Evolutionary conservation across 2,329 filamentous ascomycete species (phyloP).

Genomic region (Sclerotinia spermophila): DNA sequence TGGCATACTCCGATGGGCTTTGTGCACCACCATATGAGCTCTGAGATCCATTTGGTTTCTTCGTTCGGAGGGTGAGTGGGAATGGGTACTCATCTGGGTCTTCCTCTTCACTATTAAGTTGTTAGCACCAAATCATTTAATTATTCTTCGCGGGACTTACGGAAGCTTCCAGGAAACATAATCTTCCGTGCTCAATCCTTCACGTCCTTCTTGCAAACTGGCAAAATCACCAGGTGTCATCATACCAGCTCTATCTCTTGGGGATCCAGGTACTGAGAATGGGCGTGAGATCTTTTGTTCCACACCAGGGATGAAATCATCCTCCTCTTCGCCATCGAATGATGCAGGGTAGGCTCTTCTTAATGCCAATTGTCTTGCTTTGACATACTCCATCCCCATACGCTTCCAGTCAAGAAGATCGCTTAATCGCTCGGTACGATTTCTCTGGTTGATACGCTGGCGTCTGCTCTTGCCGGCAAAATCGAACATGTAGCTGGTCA

Average conservation of each 20-base stretch:
- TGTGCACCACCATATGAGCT: constrained; percentile 35
- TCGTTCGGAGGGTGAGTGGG: constrained; percentile 60
- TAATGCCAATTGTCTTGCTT: constrained; percentile 88
- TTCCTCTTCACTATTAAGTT: constrained; percentile 72
- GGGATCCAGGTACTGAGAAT: constrained; percentile 89
- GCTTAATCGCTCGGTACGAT: constrained; percentile 90
- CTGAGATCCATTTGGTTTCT: constrained; percentile 35
- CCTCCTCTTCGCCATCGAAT: constrained; percentile 75
- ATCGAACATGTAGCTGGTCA: constrained; percentile 88
- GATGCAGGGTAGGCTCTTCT: constrained; percentile 86
- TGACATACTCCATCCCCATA: constrained; percentile 99
- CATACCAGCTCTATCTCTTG: constrained; percentile 87
- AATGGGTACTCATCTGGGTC: constrained; percentile 77
- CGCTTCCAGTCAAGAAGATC: constrained; percentile 98
- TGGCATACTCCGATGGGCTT: constrained; percentile 31
- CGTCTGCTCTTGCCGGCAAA: constrained; percentile 90
- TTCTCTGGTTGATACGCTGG: constrained; percentile 97
- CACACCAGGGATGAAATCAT: constrained; percentile 85
- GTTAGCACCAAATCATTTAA: constrained; percentile 21
- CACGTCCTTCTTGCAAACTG: constrained; percentile 87
- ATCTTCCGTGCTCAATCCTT: constrained; percentile 92
- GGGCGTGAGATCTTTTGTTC: constrained; percentile 95
- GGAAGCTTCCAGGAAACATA: constrained; percentile 98
- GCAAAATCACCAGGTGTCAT: constrained; percentile 99
- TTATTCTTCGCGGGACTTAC: constrained; percentile 56